Conservation (phyloP, 805 yeast species). For the Myxozyma kluyveri region DNA sequence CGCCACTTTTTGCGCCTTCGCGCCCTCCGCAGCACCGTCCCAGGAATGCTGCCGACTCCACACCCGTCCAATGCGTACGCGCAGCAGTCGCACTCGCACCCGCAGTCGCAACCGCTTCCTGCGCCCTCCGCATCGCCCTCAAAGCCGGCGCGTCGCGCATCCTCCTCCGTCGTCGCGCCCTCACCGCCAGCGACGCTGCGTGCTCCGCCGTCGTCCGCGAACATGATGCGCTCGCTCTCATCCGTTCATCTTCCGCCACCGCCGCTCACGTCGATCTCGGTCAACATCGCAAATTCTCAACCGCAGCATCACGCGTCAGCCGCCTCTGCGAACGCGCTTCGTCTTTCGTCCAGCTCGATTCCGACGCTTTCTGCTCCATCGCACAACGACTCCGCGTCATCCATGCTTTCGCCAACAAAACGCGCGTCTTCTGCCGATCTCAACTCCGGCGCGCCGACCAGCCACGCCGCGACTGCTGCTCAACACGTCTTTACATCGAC, state of each 20-base stretch:
- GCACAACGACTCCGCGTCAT: not conserved
- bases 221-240: constrained; percentile 28
- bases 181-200: constrained; percentile 12
- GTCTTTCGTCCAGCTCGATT: constrained; percentile 1
- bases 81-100: not conserved
- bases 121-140: constrained; percentile 23
- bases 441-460: too few relatives aligned
- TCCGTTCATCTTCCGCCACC: constrained; percentile 31
- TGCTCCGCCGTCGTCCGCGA: constrained; percentile 17
- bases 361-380: not conserved
- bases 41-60: constrained; percentile 7
- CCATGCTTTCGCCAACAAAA: constrained; percentile 5
- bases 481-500: constrained; percentile 17
- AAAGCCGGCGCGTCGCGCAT: constrained; percentile 18
- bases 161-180: constrained; percentile 5
- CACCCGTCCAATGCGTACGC: not conserved
- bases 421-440: not conserved
- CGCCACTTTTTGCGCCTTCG: constrained; percentile 1
- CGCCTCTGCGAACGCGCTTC: constrained; percentile 1
- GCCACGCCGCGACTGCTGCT: constrained; percentile 25
- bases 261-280: constrained; percentile 23
- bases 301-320: constrained; percentile 4
- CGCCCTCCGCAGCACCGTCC: constrained; percentile 16
- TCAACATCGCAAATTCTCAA: constrained; percentile 13
- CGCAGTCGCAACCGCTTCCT: not conserved